Evolutionary conservation across 108 stramenopile genomes (phyloP).

Genomic region (Licmophora abbreviata): DNA sequence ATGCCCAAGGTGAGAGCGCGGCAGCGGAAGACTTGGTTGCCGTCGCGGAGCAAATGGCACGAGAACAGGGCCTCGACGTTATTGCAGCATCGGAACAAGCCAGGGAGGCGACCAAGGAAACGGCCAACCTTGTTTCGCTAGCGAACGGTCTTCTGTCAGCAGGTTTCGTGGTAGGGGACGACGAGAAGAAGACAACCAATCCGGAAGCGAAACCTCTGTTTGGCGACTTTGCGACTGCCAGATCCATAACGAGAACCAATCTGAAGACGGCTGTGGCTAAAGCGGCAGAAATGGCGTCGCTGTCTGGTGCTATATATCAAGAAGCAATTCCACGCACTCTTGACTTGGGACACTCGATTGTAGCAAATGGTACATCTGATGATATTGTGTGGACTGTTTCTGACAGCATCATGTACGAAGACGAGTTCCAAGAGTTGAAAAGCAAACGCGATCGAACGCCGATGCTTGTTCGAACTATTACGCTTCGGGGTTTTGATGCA

Average conservation of each 20-base stretch:
- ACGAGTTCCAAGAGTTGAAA: conserved; percentile 11
- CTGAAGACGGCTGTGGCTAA: conserved; percentile 14
- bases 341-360: conserved; percentile 43
- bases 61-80: conserved; percentile 29
- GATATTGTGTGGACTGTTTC: conserved; percentile 79
- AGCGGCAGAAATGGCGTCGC: conserved; percentile 46
- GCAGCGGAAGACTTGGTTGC: conserved; percentile 34
- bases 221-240: conserved; percentile 19
- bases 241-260: conserved; percentile 4
- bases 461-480: conserved; percentile 54
- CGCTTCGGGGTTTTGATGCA: conserved; percentile 84
- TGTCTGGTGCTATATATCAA: conserved; percentile 74
- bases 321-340: conserved; percentile 27
- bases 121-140: conserved; percentile 41
- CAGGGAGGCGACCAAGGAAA: conserved; percentile 49
- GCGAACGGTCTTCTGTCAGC: conserved; percentile 48
- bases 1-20: too few relatives aligned
- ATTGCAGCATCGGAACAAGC: conserved; percentile 48
- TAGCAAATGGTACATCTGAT: conserved; percentile 61
- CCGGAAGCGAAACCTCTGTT: conserved; percentile 17
- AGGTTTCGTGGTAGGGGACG: conserved; percentile 25
- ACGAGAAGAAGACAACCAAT: neutral
- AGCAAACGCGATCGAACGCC: conserved; percentile 8
- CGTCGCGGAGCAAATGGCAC: conserved; percentile 17
- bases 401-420: conserved; percentile 39